These are phyloP conservation scores for Colletotrichum filicis DNA, from an alignment of 2,329 filamentous ascomycete species.

Conservation along the genomic window DNA sequence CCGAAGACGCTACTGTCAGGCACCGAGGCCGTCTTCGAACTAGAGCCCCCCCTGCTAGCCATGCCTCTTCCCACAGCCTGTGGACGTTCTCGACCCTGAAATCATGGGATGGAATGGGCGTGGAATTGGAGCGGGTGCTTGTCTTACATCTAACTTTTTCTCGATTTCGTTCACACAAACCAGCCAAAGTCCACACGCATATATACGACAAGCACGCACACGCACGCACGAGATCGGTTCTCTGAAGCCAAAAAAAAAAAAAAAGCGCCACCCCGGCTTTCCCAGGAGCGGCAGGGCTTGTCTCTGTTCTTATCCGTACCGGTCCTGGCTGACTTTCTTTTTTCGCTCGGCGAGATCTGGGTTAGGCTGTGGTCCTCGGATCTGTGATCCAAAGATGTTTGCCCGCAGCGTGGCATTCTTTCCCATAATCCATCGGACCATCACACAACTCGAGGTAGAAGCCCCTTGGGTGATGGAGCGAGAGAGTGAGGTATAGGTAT, in stretches of 20 bases:
- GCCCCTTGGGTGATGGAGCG: not conserved
- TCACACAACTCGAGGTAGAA: conserved; percentile 7
- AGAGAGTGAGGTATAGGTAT: not conserved
- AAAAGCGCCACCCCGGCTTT: not conserved
- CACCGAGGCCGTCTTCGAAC: conserved; percentile 2
- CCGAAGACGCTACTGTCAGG: conserved; percentile 20
- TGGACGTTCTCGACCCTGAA: not conserved
- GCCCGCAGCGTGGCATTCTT: conserved; percentile 4
- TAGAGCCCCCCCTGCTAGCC: not conserved
- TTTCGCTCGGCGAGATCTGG: too few relatives aligned
- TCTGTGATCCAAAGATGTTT: not conserved
- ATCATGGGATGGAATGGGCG: not conserved
- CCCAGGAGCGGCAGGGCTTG: conserved; percentile 5
- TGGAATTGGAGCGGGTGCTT: conserved; percentile 5
- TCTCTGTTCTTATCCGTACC: not conserved
- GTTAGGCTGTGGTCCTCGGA: not conserved
- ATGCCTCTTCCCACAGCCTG: not conserved
- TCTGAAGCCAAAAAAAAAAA: too few relatives aligned
- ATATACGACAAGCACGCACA: too few relatives aligned
- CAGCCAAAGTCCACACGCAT: too few relatives aligned
- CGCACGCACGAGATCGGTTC: too few relatives aligned
- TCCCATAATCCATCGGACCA: not conserved
- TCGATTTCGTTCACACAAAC: too few relatives aligned
- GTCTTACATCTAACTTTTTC: not conserved
- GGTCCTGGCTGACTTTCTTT: too few relatives aligned